A percentile compares a stretch with the other conserved stretches of the same genome.
Evolutionary conservation across 352 stramenopile species (phyloP).

Genomic region (Globisporangium acanthophoron): DNA sequence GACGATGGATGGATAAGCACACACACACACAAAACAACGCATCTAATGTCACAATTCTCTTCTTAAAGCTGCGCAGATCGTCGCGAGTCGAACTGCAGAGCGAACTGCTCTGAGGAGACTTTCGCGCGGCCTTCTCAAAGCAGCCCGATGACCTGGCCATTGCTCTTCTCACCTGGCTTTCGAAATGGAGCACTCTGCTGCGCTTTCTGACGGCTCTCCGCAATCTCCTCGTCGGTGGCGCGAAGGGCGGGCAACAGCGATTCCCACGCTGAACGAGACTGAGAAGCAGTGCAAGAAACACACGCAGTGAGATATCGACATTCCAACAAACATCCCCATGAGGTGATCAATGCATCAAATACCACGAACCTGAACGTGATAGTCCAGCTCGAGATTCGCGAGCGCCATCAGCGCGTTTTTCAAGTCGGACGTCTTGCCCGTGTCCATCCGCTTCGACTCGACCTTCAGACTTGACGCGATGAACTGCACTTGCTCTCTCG

Average conservation of each 20-base stretch:
- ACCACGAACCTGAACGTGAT: constrained; percentile 61
- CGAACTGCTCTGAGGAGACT: not conserved
- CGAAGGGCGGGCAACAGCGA: constrained; percentile 59
- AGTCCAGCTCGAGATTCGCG: constrained; percentile 74
- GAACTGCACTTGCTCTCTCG: constrained; percentile 84
- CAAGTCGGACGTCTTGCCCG: constrained; percentile 68
- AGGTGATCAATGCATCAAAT: not conserved
- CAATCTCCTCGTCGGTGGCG: constrained; percentile 48
- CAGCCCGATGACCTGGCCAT: constrained; percentile 62
- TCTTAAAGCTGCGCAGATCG: constrained; percentile 7
- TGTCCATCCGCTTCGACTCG: constrained; percentile 79
- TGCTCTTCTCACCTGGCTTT: constrained; percentile 65
- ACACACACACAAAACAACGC: not conserved
- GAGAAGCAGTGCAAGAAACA: not conserved
- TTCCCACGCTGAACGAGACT: constrained; percentile 74
- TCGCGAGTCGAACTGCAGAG: not conserved
- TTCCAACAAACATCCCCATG: no score
- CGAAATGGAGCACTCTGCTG: constrained; percentile 47
- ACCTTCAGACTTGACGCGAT: constrained; percentile 85
- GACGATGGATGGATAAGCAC: not conserved
- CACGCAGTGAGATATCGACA: not conserved
- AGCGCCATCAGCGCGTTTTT: constrained; percentile 74
- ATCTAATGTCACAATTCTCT: constrained; percentile 4
- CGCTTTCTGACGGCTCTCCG: constrained; percentile 47
- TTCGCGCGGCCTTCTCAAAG: constrained; percentile 30